These are phyloP conservation scores for Thalassiosira livingstoniorum DNA, from an alignment of 352 stramenopile species.

Conservation along the genomic window DNA sequence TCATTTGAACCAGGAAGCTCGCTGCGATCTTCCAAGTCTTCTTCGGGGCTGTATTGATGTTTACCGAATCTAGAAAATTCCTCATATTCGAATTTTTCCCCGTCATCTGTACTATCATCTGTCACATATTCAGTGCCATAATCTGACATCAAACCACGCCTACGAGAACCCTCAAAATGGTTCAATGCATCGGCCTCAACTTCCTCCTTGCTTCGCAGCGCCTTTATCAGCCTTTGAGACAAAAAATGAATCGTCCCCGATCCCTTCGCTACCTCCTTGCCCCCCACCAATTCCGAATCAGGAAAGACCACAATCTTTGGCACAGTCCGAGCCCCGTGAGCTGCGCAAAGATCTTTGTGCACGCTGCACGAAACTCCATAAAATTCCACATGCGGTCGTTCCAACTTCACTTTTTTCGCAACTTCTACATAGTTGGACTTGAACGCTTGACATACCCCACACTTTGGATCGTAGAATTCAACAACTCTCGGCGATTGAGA, in stretches of 20 bases:
- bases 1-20: no score
- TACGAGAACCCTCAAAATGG: no score
- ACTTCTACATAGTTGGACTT: constrained; percentile 54
- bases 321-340: constrained; percentile 17
- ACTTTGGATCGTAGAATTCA: constrained; percentile 61
- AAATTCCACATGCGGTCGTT: constrained; percentile 48
- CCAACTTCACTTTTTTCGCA: constrained; percentile 34
- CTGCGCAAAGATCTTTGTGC: constrained; percentile 17
- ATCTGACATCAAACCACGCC: no score
- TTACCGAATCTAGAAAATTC: no score
- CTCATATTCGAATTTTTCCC: no score
- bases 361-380: constrained; percentile 55
- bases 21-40: no score
- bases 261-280: constrained; percentile 49
- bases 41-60: no score
- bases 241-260: constrained; percentile 52
- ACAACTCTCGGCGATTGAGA: constrained; percentile 48
- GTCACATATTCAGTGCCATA: no score
- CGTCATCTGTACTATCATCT: no score
- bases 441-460: constrained; percentile 50
- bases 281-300: background rate
- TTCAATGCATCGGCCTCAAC: constrained; percentile 26
- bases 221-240: constrained; percentile 46
- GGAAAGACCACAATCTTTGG: constrained; percentile 54
- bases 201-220: constrained; percentile 39